Conservation (phyloP, 2,329 filamentous ascomycete species). For the Pyricularia sp. region DNA sequence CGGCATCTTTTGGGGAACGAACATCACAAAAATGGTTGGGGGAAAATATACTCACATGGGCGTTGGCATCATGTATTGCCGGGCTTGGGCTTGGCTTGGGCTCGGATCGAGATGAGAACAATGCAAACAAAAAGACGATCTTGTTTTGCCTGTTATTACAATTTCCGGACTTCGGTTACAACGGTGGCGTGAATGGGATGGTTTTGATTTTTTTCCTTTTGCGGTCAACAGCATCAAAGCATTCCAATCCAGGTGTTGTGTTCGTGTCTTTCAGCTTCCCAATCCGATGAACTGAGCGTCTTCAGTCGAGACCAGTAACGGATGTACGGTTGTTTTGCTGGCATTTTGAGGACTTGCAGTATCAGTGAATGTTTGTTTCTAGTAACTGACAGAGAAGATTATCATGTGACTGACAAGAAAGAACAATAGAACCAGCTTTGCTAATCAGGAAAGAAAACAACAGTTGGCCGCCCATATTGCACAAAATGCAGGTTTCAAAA, state of each 20-base stretch:
- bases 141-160: constrained; percentile 4
- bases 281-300: not conserved
- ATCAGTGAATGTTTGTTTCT: not conserved
- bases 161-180: constrained; percentile 12
- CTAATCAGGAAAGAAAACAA: not conserved
- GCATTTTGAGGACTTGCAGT: not conserved
- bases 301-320: not conserved
- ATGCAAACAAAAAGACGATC: not conserved
- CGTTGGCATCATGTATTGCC: not conserved
- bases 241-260: constrained; percentile 15
- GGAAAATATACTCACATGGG: not conserved
- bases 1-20: constrained; percentile 7
- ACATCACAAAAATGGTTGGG: constrained; percentile 2
- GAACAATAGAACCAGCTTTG: not conserved
- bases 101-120: constrained; percentile 1
- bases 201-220: constrained; percentile 15
- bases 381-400: not conserved
- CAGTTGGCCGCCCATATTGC: not conserved
- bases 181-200: constrained; percentile 19
- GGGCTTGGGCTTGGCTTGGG: constrained; percentile 3
- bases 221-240: constrained; percentile 14
- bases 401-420: not conserved
- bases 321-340: not conserved
- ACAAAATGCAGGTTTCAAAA: not conserved
- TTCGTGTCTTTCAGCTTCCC: not conserved